phyloP scores from a whole-genome alignment of 768 basidiomycete species.

The Termitomyces sp. region DNA sequence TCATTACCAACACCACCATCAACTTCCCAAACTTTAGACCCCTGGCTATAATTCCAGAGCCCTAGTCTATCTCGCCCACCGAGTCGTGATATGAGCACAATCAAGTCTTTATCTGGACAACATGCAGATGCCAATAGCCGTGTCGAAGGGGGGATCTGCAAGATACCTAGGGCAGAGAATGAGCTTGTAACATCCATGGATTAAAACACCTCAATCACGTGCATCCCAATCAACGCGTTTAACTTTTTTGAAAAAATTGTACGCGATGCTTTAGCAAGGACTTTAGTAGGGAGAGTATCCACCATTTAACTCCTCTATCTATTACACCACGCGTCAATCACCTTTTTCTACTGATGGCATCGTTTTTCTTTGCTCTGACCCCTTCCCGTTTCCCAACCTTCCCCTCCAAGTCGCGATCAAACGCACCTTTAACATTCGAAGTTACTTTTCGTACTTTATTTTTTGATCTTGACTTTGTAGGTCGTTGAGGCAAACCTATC shows the following conservation, averaged over 20 bases:
- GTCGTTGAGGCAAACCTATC: slow-evolving; percentile 52
- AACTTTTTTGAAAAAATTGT: too few species aligned
- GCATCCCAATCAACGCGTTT: neutral
- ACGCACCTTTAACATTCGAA: slow-evolving; percentile 31
- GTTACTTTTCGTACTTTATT: slow-evolving; percentile 29
- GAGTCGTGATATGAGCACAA: slow-evolving; percentile 59
- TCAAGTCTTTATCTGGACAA: slow-evolving; percentile 81
- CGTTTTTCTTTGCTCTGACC: slow-evolving; percentile 58
- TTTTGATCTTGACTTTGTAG: slow-evolving; percentile 24
- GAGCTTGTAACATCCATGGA: slow-evolving; percentile 26
- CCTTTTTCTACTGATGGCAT: slow-evolving; percentile 48
- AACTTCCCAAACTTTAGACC: slow-evolving; percentile 78
- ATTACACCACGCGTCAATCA: slow-evolving; percentile 25
- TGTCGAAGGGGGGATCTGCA: slow-evolving; percentile 51
- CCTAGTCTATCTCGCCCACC: slow-evolving; percentile 66
- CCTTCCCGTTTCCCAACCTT: slow-evolving; percentile 45
- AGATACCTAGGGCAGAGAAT: slow-evolving; percentile 51
- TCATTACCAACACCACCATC: slow-evolving; percentile 45
- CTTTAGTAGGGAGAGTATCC: too few species aligned
- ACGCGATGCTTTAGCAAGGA: too few species aligned
- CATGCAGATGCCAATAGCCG: slow-evolving; percentile 61
- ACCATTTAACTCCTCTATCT: neutral
- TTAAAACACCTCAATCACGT: neutral
- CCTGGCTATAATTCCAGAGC: slow-evolving; percentile 74
- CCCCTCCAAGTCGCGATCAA: slow-evolving; percentile 56